These are phyloP conservation scores for Crithidia sp. DNA, from an alignment of 208 protist genomes.

Conservation along the genomic window DNA sequence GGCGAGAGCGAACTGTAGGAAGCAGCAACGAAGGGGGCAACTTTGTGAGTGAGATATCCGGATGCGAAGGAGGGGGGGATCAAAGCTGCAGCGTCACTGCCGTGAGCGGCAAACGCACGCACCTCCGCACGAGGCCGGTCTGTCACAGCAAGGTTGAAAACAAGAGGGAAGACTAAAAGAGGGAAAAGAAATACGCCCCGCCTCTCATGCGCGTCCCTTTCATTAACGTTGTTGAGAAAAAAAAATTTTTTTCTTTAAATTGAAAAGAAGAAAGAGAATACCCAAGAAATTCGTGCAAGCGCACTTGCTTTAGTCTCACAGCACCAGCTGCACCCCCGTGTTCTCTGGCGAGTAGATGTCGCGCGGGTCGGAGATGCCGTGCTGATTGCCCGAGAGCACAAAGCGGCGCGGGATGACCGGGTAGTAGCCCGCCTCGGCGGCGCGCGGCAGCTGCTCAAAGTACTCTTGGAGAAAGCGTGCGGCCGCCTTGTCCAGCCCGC, in stretches of 20 bases:
- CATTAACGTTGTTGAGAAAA: neutral
- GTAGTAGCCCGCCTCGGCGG: constrained; percentile 23
- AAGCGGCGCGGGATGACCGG: constrained; percentile 52
- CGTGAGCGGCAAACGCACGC: no score
- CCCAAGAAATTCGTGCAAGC: neutral
- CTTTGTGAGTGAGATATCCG: no score
- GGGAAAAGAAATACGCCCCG: no score
- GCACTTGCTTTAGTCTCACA: constrained; percentile 9
- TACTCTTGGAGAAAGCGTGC: constrained; percentile 53
- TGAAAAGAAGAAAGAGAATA: neutral
- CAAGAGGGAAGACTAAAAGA: neutral
- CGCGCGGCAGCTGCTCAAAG: constrained; percentile 39
- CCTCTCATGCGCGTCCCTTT: no score
- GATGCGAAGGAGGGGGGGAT: no score
- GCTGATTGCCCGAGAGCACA: constrained; percentile 73
- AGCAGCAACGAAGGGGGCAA: no score
- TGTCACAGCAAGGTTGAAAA: neutral
- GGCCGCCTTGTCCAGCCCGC: constrained; percentile 48
- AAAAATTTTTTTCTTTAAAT: neutral
- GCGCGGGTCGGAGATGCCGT: constrained; percentile 32
- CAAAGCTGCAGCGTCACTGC: no score
- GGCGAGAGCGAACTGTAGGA: no score
- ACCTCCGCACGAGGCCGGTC: no score
- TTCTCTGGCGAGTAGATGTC: constrained; percentile 17
- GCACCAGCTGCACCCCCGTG: constrained; percentile 26